Evolutionary conservation across 345 rosid species (phyloP).

Genomic region (Syzygium grande): DNA sequence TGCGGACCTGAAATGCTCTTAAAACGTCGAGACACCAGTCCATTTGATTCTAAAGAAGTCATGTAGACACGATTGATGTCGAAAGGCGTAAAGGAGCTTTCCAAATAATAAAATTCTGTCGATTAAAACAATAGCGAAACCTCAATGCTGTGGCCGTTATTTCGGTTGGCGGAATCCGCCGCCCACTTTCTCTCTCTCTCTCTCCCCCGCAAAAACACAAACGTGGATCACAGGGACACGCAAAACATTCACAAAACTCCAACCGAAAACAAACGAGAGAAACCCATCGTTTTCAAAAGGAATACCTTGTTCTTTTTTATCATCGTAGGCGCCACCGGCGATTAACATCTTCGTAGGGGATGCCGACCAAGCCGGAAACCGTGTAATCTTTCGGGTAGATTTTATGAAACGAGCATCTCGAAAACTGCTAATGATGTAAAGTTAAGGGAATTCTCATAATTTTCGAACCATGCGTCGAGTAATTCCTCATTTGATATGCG

Average conservation of each 20-base stretch:
- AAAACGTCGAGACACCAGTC: not conserved
- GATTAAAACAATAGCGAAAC: not conserved
- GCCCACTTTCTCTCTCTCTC: not conserved
- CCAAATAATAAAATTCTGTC: not conserved
- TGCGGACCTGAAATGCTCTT: not conserved
- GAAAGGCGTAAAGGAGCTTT: not conserved
- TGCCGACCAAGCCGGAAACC: not conserved
- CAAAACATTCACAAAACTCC: not conserved
- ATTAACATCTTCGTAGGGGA: not conserved
- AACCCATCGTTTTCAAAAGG: not conserved
- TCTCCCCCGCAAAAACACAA: not conserved
- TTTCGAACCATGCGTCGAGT: too few species aligned
- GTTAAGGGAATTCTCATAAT: not conserved
- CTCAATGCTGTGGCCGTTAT: not conserved
- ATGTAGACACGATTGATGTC: not conserved
- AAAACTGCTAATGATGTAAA: not conserved
- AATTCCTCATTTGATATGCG: too few species aligned
- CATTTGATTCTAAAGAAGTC: not conserved
- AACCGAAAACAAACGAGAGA: not conserved
- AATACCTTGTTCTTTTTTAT: too few species aligned
- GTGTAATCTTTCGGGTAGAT: not conserved
- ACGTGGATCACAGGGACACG: not conserved
- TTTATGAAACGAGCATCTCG: rapidly evolving
- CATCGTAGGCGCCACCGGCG: too few species aligned
- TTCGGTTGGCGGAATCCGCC: not conserved